These are phyloP conservation scores for Macrotyloma uniflorum DNA, from an alignment of 306 rosid species.

Conservation along the genomic window DNA sequence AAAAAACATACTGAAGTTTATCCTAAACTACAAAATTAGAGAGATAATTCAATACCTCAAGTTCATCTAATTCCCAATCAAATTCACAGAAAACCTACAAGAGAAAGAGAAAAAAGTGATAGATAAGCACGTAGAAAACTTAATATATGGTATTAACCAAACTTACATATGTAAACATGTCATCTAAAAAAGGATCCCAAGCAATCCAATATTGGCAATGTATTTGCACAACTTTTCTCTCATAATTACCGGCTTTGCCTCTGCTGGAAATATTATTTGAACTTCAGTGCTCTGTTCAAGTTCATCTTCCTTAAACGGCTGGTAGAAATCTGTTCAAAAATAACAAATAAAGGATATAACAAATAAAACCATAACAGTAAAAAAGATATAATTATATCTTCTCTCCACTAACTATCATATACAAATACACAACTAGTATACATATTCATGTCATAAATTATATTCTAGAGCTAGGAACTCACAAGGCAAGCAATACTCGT, in stretches of 20 bases:
- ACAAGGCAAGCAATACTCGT: conserved; percentile 85
- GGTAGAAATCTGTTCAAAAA: conserved; percentile 63
- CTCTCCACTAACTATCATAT: neutral
- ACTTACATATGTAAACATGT: neutral
- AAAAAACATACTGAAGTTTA: neutral
- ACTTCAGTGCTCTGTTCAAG: conserved; percentile 82
- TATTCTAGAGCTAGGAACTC: conserved; percentile 41
- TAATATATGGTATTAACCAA: neutral
- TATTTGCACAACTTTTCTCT: neutral
- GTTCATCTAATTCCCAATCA: conserved; percentile 83
- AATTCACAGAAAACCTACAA: conserved; percentile 71
- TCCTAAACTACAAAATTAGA: conserved; percentile 15
- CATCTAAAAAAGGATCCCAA: neutral
- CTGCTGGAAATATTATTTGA: conserved; percentile 64
- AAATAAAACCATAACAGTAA: neutral
- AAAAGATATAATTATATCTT: neutral
- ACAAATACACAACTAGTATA: neutral
- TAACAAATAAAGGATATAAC: neutral
- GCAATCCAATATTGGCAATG: neutral
- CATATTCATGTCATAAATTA: conserved; percentile 1
- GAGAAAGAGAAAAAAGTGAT: neutral
- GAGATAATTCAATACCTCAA: conserved; percentile 58
- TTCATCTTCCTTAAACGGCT: conserved; percentile 79
- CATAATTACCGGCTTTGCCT: conserved; percentile 63
- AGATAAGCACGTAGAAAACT: conserved; percentile 9